These are phyloP conservation scores for Leccinum imitatum DNA, from an alignment of 768 basidiomycete species.

Conservation along the genomic window DNA sequence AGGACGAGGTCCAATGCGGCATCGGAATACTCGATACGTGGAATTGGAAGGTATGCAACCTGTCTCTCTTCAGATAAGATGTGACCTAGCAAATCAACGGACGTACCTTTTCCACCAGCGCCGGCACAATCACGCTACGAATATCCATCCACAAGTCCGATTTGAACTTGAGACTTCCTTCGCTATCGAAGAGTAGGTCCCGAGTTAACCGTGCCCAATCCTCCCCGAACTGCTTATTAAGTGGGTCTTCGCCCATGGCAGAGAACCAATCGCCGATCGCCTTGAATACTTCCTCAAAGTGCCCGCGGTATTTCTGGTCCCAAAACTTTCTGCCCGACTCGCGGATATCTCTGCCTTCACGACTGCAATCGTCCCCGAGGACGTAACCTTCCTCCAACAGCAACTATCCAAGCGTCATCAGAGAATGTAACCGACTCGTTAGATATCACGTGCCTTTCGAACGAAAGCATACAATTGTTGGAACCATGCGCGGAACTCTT, in stretches of 20 bases:
- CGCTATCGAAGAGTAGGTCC: constrained; percentile 74
- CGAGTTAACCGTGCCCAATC: constrained; percentile 81
- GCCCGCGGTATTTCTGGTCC: constrained; percentile 64
- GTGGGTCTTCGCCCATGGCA: constrained; percentile 80
- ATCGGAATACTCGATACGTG: constrained; percentile 92
- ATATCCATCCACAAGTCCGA: constrained; percentile 87
- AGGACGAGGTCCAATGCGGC: constrained; percentile 84
- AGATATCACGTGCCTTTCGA: constrained; percentile 49
- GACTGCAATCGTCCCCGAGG: constrained; percentile 72
- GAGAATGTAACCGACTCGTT: neutral
- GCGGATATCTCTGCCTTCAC: constrained; percentile 58
- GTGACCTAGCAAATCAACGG: neutral
- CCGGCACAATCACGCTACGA: constrained; percentile 76
- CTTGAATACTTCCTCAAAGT: constrained; percentile 81
- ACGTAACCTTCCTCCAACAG: constrained; percentile 84
- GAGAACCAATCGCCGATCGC: constrained; percentile 76
- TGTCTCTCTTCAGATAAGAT: constrained; percentile 23
- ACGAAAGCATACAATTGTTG: constrained; percentile 56
- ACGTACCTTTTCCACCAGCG: constrained; percentile 68
- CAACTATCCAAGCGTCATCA: constrained; percentile 38
- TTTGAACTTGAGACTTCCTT: constrained; percentile 88
- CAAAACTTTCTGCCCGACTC: constrained; percentile 80
- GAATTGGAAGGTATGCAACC: constrained; percentile 85
- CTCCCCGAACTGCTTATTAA: constrained; percentile 77
- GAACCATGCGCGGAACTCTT: constrained; percentile 76